Base-by-base conservation (phyloP, 331 rosid species). In the Acacia pycnantha region DNA sequence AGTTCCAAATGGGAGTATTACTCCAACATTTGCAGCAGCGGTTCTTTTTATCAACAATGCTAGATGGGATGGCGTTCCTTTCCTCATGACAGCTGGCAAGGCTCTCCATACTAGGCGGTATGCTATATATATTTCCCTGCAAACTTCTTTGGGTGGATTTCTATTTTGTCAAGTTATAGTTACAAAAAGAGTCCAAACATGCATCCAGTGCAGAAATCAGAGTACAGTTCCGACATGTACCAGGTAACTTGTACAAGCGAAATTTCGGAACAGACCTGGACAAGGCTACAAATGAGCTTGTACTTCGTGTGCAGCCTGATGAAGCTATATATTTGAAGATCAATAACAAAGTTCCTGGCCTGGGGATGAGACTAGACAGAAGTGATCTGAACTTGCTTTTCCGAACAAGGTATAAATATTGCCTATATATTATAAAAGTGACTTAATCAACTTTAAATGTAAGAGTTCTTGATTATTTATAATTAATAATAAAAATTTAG, bases 1-100 rank as follows among this genome's bases (percentile, higher is more conserved):
- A n/a, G 98, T 93, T 77, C 97, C 97, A 56, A 90, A 85, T 4
- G 91, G 84, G 65, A 95, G 99, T 73, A 88, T 91, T 79, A 95
- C 99, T 73, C 98, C 99, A 51, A 95, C 99, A 27, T 95, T 95
- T 89, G 99, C 99, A 3, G 98, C 99, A 10, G 96, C 97, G 3
- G 96, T 98, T 43, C 94, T 95, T 83, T 95, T 95, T 78, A 89
- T 95, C 31, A 74, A 89, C 88, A 95, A 95, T 84, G 99, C 97
- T 46, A 89, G 99, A 89, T 95, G 99, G 99, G 99, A 95, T 81
- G 98, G 98, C 26, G 98, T 95, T 84, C 99, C 99, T 72, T 93
- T 95, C 86, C 91, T 95, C 65, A 92, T 95, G 99, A 95, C 92
- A 89, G 98, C 98, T 44, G 98, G 98, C 83, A 95, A 95, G 90